Evolutionary conservation across 2,329 filamentous ascomycete genomes (phyloP), one percentile per base, ranked within the genome.

Genomic region (Clonostachys sp.): DNA sequence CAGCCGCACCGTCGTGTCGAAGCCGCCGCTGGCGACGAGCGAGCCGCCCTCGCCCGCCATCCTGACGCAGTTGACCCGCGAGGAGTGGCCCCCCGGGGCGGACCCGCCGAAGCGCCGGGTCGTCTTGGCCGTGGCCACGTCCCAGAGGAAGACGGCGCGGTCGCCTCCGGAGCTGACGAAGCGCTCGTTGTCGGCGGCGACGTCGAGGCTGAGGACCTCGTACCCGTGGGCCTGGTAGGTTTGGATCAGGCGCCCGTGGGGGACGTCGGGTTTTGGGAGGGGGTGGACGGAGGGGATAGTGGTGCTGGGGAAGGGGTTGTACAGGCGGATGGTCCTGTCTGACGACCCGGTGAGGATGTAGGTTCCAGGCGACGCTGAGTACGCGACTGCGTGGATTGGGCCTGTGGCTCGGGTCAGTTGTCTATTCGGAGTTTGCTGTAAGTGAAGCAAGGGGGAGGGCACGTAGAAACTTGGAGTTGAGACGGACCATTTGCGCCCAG

Each of bases 161-260:
- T 99, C 94, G 50, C 94, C 94, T 55, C 94, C 94, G 2, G 83
- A 81, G n/a, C 86, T 91, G 10, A 84, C 86, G 65, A 99, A 96
- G 41, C 83, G 83, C 54, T 89, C 80, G 67, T 99, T 99, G 70
- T 90, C 86, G 20, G 72, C 61, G 8, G 81, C 72, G 44, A 96
- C 86, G 45, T 80, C 75, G 38, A 99, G 76, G 55, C 89, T 87
- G 50, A 96, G 84, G 8, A 99, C 87, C 57, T 91, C 87, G 72
- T 99, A 96, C 55, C 90, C 91, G 68, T 99, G 94, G 3, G 88
- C 89, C 35, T 84, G 74, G 71, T 96, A 99, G 35, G 83, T 88
- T 68, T 96, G 91, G 61, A 99, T 89, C 5, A 94, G 83, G 2
- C 75, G 72, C 55, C 77, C 78, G 50, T 76, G 61, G 1, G 75